These are phyloP conservation scores for Hypoxylon rubiginosum DNA, from an alignment of 2,329 filamentous ascomycete species.

Conservation along the genomic window DNA sequence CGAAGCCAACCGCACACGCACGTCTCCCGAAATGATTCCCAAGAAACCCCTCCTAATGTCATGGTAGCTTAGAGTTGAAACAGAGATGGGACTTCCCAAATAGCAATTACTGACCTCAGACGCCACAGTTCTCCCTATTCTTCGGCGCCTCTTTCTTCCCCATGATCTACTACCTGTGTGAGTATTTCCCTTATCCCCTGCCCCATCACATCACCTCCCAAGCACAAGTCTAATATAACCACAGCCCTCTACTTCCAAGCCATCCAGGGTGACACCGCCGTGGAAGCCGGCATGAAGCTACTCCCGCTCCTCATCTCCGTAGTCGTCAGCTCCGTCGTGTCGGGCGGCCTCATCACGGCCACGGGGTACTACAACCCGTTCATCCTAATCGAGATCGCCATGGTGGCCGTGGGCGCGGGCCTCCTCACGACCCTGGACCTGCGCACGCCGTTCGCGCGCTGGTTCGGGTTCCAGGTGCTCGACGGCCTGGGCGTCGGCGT, in stretches of 20 bases:
- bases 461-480: constrained; percentile 72
- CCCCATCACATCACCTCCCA: background rate
- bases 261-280: constrained; percentile 65
- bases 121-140: constrained; percentile 55
- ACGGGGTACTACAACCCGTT: constrained; percentile 61
- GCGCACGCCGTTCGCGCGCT: constrained; percentile 61
- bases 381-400: constrained; percentile 56
- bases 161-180: constrained; percentile 67
- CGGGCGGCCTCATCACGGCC: constrained; percentile 55
- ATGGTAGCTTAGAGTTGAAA: background rate
- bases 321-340: constrained; percentile 61
- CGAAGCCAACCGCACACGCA: background rate
- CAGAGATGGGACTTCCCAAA: background rate
- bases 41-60: too few species aligned
- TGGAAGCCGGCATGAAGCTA: constrained; percentile 67
- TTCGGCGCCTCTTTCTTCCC: constrained; percentile 65
- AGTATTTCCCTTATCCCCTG: too few species aligned
- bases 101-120: constrained; percentile 34
- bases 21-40: background rate
- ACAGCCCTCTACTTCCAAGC: constrained; percentile 67
- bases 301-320: constrained; percentile 66
- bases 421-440: constrained; percentile 67
- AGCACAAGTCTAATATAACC: background rate
- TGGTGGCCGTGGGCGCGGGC: constrained; percentile 62
- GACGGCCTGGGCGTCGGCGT: constrained; percentile 66